These are phyloP conservation scores for Citrus glauca DNA, from an alignment of 345 rosid genomes.

Conservation along the genomic window DNA sequence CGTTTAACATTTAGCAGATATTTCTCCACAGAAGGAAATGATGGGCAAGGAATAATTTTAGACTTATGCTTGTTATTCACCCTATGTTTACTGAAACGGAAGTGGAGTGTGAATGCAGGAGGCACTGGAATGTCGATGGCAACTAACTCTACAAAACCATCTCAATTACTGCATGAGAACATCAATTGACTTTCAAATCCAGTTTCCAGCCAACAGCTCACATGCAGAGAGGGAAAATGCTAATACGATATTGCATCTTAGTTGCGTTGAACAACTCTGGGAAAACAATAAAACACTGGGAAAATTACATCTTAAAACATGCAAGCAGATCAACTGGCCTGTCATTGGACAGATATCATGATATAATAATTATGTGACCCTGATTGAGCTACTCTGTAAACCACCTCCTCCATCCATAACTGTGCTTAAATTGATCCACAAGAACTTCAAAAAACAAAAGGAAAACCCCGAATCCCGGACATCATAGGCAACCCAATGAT, in stretches of 20 bases:
- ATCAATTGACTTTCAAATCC: neutral
- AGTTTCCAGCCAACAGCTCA: neutral
- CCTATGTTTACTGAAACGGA: neutral
- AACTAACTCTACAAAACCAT: neutral
- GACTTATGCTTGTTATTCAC: neutral
- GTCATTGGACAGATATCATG: neutral
- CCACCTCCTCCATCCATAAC: neutral
- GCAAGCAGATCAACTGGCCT: constrained; percentile 1
- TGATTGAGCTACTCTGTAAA: constrained; percentile 2
- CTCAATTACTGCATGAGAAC: neutral
- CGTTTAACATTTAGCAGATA: neutral
- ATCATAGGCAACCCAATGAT: constrained; percentile 6
- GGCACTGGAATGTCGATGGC: neutral
- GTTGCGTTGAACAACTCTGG: neutral
- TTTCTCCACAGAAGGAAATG: neutral
- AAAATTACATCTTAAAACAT: neutral
- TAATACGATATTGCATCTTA: neutral
- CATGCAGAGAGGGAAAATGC: neutral
- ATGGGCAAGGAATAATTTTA: neutral
- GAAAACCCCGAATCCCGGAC: neutral
- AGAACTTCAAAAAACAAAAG: neutral
- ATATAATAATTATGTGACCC: neutral
- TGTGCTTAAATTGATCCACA: neutral
- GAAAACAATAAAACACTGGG: neutral
- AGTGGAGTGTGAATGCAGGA: neutral